These are phyloP conservation scores for Tolypocladium inflatum DNA, from an alignment of 2,329 filamentous ascomycete genomes.

Conservation along the genomic window DNA sequence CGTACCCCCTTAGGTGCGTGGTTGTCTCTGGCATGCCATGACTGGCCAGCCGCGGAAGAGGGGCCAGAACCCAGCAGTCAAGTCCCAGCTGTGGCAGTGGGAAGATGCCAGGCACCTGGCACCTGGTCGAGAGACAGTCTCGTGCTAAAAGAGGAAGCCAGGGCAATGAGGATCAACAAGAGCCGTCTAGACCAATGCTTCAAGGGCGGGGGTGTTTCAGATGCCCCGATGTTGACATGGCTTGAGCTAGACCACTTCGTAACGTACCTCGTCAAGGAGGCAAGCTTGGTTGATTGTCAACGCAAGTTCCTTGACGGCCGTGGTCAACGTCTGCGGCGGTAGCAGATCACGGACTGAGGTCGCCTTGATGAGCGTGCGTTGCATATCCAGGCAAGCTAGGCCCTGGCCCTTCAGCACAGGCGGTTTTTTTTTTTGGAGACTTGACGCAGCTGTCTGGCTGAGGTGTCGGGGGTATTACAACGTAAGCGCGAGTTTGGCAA, in stretches of 20 bases:
- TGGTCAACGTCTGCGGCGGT: not conserved
- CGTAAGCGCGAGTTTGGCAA: not conserved
- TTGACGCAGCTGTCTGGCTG: not conserved
- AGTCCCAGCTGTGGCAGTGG: not conserved
- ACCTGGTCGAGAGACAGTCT: not conserved
- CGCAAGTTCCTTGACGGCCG: not conserved
- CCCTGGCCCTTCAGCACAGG: not conserved
- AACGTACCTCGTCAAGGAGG: not conserved
- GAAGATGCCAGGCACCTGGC: not conserved
- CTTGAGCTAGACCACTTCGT: not conserved
- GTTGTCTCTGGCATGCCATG: not conserved
- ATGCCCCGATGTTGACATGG: not conserved
- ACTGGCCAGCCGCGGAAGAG: not conserved
- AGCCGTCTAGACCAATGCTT: not conserved
- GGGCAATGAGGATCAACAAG: not conserved
- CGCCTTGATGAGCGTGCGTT: not conserved
- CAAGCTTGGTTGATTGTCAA: not conserved
- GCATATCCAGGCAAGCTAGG: no score
- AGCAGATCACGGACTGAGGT: not conserved
- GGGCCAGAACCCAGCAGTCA: not conserved
- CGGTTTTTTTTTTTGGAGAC: not conserved
- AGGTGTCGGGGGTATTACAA: not conserved
- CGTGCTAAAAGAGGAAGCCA: not conserved
- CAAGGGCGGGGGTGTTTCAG: not conserved
- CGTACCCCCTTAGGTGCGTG: not conserved